These are phyloP conservation scores for Pseudoturritis turrita DNA, from an alignment of 345 rosid genomes.

Conservation along the genomic window DNA sequence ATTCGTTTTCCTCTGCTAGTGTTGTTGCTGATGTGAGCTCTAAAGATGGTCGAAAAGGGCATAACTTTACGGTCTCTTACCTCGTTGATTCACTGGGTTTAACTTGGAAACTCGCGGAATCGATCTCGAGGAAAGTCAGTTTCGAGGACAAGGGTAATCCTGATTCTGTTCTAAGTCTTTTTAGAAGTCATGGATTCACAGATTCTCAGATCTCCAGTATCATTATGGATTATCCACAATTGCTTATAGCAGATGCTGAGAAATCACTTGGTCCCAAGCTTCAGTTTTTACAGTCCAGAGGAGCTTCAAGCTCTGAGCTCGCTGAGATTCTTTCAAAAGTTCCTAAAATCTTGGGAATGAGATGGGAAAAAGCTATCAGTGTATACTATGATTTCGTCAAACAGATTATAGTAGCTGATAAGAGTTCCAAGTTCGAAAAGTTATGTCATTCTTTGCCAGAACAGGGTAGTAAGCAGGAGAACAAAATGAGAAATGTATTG, in stretches of 20 bases:
- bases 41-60: neutral
- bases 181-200: constrained; percentile 14
- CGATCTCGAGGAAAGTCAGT: neutral
- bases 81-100: constrained; percentile 26
- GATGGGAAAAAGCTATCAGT: neutral
- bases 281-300: constrained; percentile 17
- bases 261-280: constrained; percentile 23
- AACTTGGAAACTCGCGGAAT: constrained; percentile 1
- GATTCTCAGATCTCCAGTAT: constrained; percentile 17
- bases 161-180: constrained; percentile 3
- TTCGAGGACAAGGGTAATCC: neutral
- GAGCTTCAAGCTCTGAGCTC: constrained; percentile 16
- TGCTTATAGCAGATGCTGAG: constrained; percentile 12
- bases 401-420: neutral
- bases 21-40: neutral
- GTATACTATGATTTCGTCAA: neutral
- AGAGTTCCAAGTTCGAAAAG: neutral
- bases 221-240: neutral
- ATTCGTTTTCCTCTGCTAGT: neutral
- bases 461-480: neutral
- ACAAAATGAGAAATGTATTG: neutral
- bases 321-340: neutral
- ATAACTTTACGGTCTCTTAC: neutral
- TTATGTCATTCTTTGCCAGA: neutral
- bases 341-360: constrained; percentile 8